A percentile compares a stretch with the other conserved stretches of the same genome.
Conservation (phyloP, 176 grass and related monocot species). For the Triticum timopheevii region DNA sequence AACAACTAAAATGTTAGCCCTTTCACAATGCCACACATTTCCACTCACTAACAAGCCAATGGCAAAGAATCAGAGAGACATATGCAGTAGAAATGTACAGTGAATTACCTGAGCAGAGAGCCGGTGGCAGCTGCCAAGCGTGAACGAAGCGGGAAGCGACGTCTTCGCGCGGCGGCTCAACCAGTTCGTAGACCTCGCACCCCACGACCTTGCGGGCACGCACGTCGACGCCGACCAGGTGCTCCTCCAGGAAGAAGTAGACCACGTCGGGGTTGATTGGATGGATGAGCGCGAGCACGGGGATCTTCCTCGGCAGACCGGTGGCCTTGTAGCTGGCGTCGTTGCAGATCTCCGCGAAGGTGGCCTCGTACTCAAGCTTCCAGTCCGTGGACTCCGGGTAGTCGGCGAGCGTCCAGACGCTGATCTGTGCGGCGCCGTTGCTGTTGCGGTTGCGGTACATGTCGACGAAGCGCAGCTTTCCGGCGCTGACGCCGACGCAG, state of each 20-base stretch:
- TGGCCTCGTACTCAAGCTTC: neutral
- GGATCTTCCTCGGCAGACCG: neutral
- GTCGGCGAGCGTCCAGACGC: neutral
- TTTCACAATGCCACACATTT: neutral
- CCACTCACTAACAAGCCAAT: neutral
- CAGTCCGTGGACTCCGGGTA: neutral
- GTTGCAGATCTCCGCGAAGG: neutral
- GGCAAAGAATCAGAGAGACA: neutral
- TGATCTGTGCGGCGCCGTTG: neutral
- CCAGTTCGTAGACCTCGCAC: neutral
- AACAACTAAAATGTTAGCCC: neutral
- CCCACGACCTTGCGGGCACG: neutral
- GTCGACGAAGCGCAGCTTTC: neutral
- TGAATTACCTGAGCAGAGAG: neutral
- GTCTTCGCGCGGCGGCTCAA: neutral
- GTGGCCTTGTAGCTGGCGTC: neutral
- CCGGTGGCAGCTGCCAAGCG: neutral
- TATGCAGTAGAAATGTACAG: neutral
- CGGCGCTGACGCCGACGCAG: neutral
- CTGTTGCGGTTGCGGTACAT: neutral
- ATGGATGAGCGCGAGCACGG: conserved; percentile 1
- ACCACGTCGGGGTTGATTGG: neutral
- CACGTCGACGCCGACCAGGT: neutral
- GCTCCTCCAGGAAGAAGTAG: neutral
- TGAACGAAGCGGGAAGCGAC: neutral